Evolutionary conservation across 2,329 filamentous ascomycete species (phyloP).

Genomic region (Ophiobolus disseminans): DNA sequence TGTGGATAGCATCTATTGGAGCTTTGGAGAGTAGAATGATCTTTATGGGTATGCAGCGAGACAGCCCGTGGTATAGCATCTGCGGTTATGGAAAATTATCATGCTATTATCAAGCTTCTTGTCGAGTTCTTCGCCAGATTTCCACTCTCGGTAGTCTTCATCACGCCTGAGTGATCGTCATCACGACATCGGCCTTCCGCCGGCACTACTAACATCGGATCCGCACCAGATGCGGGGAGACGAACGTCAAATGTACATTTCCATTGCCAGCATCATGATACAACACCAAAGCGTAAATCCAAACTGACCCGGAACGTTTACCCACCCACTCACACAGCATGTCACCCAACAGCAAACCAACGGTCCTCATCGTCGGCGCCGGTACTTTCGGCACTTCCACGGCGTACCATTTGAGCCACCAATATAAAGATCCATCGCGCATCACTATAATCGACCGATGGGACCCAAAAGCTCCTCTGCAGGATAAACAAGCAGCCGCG

Average conservation of each 20-base stretch:
- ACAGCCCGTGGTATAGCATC: too few relatives aligned
- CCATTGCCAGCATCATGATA: neutral
- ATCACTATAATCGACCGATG: conserved; percentile 41
- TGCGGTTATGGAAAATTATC: too few relatives aligned
- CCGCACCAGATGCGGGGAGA: conserved; percentile 3
- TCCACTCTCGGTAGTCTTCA: neutral
- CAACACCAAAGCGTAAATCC: neutral
- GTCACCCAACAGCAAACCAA: conserved; percentile 15
- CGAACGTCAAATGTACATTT: neutral
- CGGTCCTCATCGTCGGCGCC: conserved; percentile 65
- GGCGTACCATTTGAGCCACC: conserved; percentile 66
- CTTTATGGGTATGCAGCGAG: too few relatives aligned
- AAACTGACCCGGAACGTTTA: too few relatives aligned
- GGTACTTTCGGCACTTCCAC: conserved; percentile 72
- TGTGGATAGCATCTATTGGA: conserved; percentile 14
- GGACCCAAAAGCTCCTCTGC: conserved; percentile 40
- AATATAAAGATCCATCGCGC: conserved; percentile 54
- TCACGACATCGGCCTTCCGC: neutral
- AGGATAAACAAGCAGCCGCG: conserved; percentile 61
- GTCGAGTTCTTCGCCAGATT: neutral
- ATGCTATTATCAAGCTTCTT: too few relatives aligned
- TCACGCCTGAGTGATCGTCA: neutral
- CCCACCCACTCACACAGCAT: neutral
- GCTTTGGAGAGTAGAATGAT: conserved; percentile 8
- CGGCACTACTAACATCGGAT: conserved; percentile 2